A percentile compares a stretch with the other conserved stretches of the same genome.
phyloP scores from a whole-genome alignment of 2,329 filamentous ascomycete genomes.

The Penicillium decumbens region DNA sequence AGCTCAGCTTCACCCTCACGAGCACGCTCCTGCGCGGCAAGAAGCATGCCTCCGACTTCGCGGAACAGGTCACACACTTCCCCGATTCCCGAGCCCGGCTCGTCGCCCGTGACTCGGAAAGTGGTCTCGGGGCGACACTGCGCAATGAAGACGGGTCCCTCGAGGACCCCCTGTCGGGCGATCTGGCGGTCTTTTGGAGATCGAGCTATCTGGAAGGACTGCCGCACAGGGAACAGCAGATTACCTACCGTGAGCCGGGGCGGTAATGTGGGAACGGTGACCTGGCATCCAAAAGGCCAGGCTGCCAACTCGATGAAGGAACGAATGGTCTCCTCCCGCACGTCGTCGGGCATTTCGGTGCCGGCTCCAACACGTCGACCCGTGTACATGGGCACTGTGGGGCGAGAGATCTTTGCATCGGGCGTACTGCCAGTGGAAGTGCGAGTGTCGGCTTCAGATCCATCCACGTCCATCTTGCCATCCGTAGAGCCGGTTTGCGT shows the following conservation, averaged over 20 bases:
- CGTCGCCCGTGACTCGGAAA: constrained; percentile 43
- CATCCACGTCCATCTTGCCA: constrained; percentile 27
- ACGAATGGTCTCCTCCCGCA: constrained; percentile 53
- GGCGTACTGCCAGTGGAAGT: not conserved
- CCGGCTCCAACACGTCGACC: constrained; percentile 57
- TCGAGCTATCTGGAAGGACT: constrained; percentile 52
- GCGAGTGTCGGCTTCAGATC: not conserved
- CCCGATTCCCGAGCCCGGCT: constrained; percentile 29
- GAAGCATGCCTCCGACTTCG: constrained; percentile 55
- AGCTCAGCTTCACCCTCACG: constrained; percentile 51
- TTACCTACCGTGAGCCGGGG: constrained; percentile 47
- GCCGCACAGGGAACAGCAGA: constrained; percentile 54
- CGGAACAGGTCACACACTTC: constrained; percentile 52
- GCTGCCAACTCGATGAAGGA: constrained; percentile 55
- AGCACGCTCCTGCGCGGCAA: constrained; percentile 57
- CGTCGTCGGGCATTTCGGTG: constrained; percentile 55
- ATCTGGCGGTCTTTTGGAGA: constrained; percentile 50
- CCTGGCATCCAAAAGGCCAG: constrained; percentile 55
- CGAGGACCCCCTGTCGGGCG: constrained; percentile 52
- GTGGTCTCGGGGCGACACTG: constrained; percentile 53
- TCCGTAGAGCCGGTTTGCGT: constrained; percentile 15
- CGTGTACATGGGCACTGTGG: constrained; percentile 45
- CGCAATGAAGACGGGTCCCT: constrained; percentile 55
- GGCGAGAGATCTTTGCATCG: constrained; percentile 2
- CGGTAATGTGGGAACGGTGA: constrained; percentile 45